Evolutionary conservation across 106 monocot genomes (phyloP), one percentile per base, ranked within the genome.

Genomic region (Ottelia alismoides): DNA sequence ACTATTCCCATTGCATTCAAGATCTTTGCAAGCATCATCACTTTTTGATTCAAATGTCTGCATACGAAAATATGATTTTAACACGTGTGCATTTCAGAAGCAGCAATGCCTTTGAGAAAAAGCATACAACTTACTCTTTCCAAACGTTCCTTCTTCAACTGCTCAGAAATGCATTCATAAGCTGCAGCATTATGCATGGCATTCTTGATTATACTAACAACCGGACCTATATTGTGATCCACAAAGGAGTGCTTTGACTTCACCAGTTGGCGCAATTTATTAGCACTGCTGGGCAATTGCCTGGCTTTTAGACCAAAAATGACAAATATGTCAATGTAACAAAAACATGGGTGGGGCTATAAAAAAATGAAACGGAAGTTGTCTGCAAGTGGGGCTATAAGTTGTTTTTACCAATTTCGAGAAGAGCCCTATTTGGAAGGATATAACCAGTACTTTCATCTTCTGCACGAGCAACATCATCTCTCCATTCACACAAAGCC

Each of bases 381-480:
- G n/a, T n/a, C n/a, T n/a, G n/a, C n/a, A n/a, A n/a, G n/a, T n/a
- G n/a, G n/a, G n/a, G n/a, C n/a, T n/a, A n/a, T n/a, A n/a, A n/a
- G n/a, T n/a, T n/a, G n/a, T n/a, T n/a, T n/a, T n/a, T 81, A 90
- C 90, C 84, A 64, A 96, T 96, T 65, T 96, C 85, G 57, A 96
- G 65, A 27, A 96, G 57, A 25, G 60, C 30, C 77, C 69, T 88
- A 68, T 96, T 96, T 47, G 94, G 94, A 27, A 96, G 68, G 24
- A 96, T 65, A 76, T 82, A 96, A 22, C 96, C 96, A 56, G 96
- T 96, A 45, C 96, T 96, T 76, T 96, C 96, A 70, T 96, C 96
- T 66, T 79, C 96, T 27, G 69, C 74, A 44, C 96, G 84, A 47
- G 89, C 96, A 71, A 85, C 44, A 50, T 35, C 58, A 72, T 96